Evolutionary conservation across 306 rosid species (phyloP).

Genomic region (Vachellia collinsii): DNA sequence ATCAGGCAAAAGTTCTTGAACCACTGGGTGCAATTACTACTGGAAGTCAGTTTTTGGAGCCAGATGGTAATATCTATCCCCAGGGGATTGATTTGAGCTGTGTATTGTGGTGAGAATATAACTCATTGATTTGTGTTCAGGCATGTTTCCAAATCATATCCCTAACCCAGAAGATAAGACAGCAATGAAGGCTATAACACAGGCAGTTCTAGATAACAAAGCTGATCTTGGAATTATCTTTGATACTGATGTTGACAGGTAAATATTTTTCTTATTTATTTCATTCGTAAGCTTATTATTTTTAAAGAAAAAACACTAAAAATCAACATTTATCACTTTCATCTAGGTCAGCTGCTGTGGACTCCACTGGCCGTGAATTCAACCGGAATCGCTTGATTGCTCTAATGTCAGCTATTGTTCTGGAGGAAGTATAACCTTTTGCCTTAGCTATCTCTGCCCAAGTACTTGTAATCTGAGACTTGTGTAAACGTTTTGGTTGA

Average conservation of each 20-base stretch:
- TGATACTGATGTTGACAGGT: slow-evolving; percentile 98
- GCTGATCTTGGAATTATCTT: slow-evolving; percentile 98
- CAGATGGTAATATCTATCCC: slow-evolving; percentile 73
- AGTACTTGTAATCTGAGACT: background rate
- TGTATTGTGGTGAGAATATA: slow-evolving; percentile 19
- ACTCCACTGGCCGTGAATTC: slow-evolving; percentile 79
- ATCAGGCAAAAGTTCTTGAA: slow-evolving; percentile 90
- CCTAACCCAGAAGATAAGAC: slow-evolving; percentile 99
- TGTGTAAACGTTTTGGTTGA: background rate
- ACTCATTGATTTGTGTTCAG: slow-evolving; percentile 49
- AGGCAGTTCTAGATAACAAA: slow-evolving; percentile 85
- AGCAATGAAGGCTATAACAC: slow-evolving; percentile 93
- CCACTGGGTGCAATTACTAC: slow-evolving; percentile 89
- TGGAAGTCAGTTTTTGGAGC: slow-evolving; percentile 99
- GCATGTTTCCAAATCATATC: slow-evolving; percentile 94
- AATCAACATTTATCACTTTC: slow-evolving; percentile 22
- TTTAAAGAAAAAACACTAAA: background rate
- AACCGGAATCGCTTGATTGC: slow-evolving; percentile 93
- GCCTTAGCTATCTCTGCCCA: slow-evolving; percentile 22
- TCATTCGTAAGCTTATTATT: slow-evolving; percentile 18
- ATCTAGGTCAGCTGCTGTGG: slow-evolving; percentile 98
- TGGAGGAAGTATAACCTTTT: slow-evolving; percentile 72
- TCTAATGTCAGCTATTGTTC: slow-evolving; percentile 94
- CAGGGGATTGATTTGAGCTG: slow-evolving; percentile 26
- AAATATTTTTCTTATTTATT: slow-evolving; percentile 31